phyloP scores from a whole-genome alignment of 495 filamentous ascomycete species.

The Amorphotheca resinae region DNA sequence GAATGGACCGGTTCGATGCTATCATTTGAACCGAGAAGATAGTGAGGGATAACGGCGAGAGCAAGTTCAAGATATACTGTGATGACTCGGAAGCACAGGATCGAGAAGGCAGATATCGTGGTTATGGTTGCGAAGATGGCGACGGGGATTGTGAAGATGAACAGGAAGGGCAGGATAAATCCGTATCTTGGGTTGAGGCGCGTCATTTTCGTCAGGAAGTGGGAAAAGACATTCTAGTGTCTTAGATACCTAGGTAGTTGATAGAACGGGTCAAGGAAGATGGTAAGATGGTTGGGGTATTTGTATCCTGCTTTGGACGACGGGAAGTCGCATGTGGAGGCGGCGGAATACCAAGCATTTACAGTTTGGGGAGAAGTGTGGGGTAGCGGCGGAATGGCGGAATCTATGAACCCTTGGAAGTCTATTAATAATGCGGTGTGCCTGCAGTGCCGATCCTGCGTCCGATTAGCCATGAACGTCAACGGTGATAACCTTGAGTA shows the following conservation, averaged over 20 bases:
- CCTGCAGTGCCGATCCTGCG: too few species aligned
- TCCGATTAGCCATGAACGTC: too few species aligned
- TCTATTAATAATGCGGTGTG: too few species aligned
- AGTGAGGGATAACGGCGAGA: constrained; percentile 43
- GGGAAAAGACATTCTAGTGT: background rate
- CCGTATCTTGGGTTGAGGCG: constrained; percentile 35
- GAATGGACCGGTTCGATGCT: constrained; percentile 12
- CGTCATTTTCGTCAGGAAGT: constrained; percentile 24
- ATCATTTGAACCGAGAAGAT: constrained; percentile 32
- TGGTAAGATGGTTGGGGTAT: background rate
- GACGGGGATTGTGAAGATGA: constrained; percentile 56
- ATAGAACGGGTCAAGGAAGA: constrained; percentile 12
- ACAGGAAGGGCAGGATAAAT: constrained; percentile 45
- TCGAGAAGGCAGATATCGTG: constrained; percentile 48
- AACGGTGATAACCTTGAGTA: too few species aligned
- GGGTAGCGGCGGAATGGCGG: background rate
- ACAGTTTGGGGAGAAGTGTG: background rate
- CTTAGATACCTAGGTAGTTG: background rate
- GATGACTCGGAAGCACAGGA: constrained; percentile 50
- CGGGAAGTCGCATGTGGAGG: constrained; percentile 3
- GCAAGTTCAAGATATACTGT: constrained; percentile 60
- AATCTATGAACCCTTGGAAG: too few species aligned
- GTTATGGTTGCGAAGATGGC: constrained; percentile 57
- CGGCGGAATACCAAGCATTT: background rate
- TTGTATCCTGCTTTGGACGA: background rate